Conservation (phyloP, 1,284 basidiomycete genomes). For the Sparassis latifolia region DNA sequence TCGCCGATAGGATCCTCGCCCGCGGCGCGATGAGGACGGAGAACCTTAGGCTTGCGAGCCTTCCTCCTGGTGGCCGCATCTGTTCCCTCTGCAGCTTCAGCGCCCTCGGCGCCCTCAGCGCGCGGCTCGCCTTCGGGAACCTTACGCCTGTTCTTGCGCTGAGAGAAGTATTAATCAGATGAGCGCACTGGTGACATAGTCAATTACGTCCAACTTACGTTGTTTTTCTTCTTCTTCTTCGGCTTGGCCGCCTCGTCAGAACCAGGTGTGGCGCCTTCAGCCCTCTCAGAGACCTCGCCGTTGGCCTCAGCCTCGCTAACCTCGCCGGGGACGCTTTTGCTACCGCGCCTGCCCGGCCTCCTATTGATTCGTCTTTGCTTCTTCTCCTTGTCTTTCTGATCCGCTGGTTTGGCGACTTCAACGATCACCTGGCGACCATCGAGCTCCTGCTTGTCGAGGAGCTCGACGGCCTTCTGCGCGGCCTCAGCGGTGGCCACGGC, state of each 20-base stretch:
- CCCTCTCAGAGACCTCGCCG: slow-evolving; percentile 48
- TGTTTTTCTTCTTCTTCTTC: slow-evolving; percentile 74
- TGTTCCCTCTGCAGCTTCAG: slow-evolving; percentile 30
- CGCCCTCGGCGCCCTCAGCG: slow-evolving; percentile 32
- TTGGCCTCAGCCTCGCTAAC: slow-evolving; percentile 81
- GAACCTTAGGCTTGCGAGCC: slow-evolving; percentile 53
- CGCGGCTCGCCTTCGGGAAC: slow-evolving; percentile 19
- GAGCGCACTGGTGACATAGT: slow-evolving; percentile 5
- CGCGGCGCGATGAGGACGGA: slow-evolving; percentile 53
- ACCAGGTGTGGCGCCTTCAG: slow-evolving; percentile 43
- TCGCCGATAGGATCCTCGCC: slow-evolving; percentile 77
- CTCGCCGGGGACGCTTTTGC: slow-evolving; percentile 78
- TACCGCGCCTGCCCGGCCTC: slow-evolving; percentile 72
- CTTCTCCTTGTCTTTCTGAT: slow-evolving; percentile 79
- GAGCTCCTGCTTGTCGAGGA: slow-evolving; percentile 83
- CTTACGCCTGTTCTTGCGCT: slow-evolving; percentile 57
- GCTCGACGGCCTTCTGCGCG: slow-evolving; percentile 80
- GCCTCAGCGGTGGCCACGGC: slow-evolving; percentile 75
- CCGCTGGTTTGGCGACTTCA: slow-evolving; percentile 84
- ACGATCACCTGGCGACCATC: slow-evolving; percentile 83
- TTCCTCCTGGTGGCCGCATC: slow-evolving; percentile 42
- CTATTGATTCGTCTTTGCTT: slow-evolving; percentile 72
- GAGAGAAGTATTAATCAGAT: slow-evolving; percentile 7
- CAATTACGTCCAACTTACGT: slow-evolving; percentile 36
- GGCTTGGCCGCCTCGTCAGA: slow-evolving; percentile 58